Evolutionary conservation across 371 early-diverging fungal genomes (phyloP).

Genomic region (Mucor mucedo): DNA sequence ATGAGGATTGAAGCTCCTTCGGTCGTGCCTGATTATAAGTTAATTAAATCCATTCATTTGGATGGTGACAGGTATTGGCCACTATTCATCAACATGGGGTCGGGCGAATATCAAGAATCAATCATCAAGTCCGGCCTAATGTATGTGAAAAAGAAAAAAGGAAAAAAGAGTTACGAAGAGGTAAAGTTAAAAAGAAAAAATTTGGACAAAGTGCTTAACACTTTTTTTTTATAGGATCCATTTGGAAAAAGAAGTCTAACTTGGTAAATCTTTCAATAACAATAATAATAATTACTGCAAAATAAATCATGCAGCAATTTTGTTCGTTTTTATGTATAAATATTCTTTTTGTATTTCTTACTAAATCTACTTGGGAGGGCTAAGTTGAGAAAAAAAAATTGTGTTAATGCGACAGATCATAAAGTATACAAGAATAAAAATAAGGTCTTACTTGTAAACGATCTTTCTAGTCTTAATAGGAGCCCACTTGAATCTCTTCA

Average conservation of each 20-base stretch:
- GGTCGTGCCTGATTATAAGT: conserved; percentile 63
- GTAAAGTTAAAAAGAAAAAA: conserved; percentile 7
- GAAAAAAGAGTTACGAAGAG: conserved; percentile 25
- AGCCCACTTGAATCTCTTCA: conserved; percentile 84
- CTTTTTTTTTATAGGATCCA: conserved; percentile 10
- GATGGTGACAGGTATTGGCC: conserved; percentile 68
- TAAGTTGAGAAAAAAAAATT: background rate
- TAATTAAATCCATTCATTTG: conserved; percentile 59
- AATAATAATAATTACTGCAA: too few relatives aligned
- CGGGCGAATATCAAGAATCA: conserved; percentile 28
- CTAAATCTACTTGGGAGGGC: conserved; percentile 30
- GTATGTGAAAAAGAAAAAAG: conserved; percentile 33
- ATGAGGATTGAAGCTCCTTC: conserved; percentile 63
- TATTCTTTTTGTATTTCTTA: background rate
- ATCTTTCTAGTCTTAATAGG: conserved; percentile 84
- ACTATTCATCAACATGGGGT: conserved; percentile 52
- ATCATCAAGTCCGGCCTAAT: conserved; percentile 41
- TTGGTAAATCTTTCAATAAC: background rate
- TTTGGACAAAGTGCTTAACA: background rate
- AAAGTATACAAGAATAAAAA: background rate
- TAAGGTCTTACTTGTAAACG: conserved; percentile 63
- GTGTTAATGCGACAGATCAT: background rate
- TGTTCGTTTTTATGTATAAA: background rate
- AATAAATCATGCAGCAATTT: background rate
- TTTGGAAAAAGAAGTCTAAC: conserved; percentile 11